phyloP scores from a whole-genome alignment of 1,284 basidiomycete species.

The Microstroma glucosiphilum region DNA sequence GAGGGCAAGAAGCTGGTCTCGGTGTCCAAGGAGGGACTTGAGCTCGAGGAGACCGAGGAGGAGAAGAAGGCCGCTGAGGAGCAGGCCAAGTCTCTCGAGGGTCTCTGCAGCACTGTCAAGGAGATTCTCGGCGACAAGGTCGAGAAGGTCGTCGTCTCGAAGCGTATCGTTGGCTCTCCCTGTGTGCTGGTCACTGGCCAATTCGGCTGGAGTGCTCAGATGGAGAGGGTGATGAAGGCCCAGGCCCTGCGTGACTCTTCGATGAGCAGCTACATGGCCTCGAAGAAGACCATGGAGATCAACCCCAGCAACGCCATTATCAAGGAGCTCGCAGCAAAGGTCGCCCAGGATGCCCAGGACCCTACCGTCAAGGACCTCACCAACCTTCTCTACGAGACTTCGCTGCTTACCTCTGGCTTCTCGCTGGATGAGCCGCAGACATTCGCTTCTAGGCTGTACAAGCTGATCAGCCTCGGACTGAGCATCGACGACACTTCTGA shows the following conservation, averaged over 20 bases:
- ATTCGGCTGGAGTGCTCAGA: slow-evolving; percentile 99
- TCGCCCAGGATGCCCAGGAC: slow-evolving; percentile 93
- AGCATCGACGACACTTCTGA: slow-evolving; percentile 53
- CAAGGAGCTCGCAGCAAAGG: slow-evolving; percentile 91
- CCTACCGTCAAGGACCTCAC: slow-evolving; percentile 88
- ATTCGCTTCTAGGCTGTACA: slow-evolving; percentile 92
- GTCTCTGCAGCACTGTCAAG: slow-evolving; percentile 91
- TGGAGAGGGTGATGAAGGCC: slow-evolving; percentile 99
- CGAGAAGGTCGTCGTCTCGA: slow-evolving; percentile 97
- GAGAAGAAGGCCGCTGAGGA: slow-evolving; percentile 90
- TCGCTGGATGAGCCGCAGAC: slow-evolving; percentile 89
- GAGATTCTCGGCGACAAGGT: slow-evolving; percentile 98
- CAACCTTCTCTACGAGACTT: slow-evolving; percentile 91
- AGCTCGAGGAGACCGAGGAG: slow-evolving; percentile 97
- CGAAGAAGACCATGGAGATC: slow-evolving; percentile 96
- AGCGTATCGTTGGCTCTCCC: slow-evolving; percentile 60
- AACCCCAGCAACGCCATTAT: slow-evolving; percentile 91
- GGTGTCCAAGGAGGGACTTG: slow-evolving; percentile 97
- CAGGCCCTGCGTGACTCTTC: slow-evolving; percentile 96
- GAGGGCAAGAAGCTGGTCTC: slow-evolving; percentile 97
- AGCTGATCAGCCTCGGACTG: slow-evolving; percentile 76
- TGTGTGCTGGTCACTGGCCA: slow-evolving; percentile 74
- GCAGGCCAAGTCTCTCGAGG: slow-evolving; percentile 75
- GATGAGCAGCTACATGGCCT: slow-evolving; percentile 94
- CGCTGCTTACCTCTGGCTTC: slow-evolving; percentile 69